phyloP scores from a whole-genome alignment of 2,329 filamentous ascomycete genomes.

The Aspergillus vadensis region DNA sequence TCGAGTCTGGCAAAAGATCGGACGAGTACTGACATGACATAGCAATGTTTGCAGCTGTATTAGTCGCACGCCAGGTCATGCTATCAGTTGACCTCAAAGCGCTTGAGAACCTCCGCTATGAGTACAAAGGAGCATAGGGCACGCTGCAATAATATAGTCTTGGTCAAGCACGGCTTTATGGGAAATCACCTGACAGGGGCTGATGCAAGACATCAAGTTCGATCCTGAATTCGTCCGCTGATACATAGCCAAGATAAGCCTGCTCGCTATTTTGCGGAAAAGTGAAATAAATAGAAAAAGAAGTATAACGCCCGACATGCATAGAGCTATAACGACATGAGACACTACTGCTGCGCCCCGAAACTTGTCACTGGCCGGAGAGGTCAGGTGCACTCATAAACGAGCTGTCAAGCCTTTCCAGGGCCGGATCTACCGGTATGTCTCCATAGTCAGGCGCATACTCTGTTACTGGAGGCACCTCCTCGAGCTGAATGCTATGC shows the following conservation, averaged over 20 bases:
- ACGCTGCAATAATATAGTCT: not conserved
- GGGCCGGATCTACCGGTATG: slow-evolving; percentile 49
- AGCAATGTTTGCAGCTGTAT: slow-evolving; percentile 38
- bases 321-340: not conserved
- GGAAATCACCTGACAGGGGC: not conserved
- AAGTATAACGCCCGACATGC: not conserved
- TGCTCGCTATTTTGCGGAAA: not conserved
- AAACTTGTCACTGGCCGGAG: not conserved
- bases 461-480: slow-evolving; percentile 12
- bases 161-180: not conserved
- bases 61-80: slow-evolving; percentile 39
- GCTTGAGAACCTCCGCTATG: slow-evolving; percentile 44
- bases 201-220: not conserved
- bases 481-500: slow-evolving; percentile 44
- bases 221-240: not conserved
- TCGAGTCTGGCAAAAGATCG: slow-evolving; percentile 15
- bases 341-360: too few relatives aligned
- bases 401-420: slow-evolving; percentile 30
- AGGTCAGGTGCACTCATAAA: slow-evolving; percentile 15
- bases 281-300: not conserved
- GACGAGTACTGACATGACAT: slow-evolving; percentile 20
- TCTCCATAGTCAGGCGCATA: slow-evolving; percentile 23
- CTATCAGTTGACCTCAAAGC: slow-evolving; percentile 41
- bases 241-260: not conserved
- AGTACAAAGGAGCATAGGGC: slow-evolving; percentile 44